A percentile compares a stretch with the other conserved stretches of the same genome.
Evolutionary conservation across 768 basidiomycete genomes (phyloP).

Genomic region (Saitozyma sp.): DNA sequence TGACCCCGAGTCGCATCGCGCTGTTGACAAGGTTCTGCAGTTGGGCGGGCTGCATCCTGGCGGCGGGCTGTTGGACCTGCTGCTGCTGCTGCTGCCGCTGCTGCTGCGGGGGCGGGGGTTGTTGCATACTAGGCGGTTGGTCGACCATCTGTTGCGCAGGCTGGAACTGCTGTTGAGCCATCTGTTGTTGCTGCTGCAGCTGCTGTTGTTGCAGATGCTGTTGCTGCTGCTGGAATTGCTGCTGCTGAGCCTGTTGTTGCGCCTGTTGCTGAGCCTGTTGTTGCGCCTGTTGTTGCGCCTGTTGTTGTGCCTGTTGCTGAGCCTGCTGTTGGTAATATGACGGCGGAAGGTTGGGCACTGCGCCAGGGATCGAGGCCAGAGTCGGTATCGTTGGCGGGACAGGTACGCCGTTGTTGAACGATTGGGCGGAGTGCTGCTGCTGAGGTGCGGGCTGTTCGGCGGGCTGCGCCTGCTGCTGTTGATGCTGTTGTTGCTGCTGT

Average conservation of each 20-base stretch:
- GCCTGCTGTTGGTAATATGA: background rate
- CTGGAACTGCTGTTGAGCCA: background rate
- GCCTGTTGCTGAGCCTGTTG: background rate
- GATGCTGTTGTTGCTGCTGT: background rate
- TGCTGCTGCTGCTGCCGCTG: constrained; percentile 1
- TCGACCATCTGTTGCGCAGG: background rate
- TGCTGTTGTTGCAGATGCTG: background rate
- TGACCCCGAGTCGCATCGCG: background rate
- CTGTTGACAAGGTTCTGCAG: background rate
- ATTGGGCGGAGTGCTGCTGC: background rate
- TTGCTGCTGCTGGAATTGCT: background rate
- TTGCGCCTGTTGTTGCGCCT: background rate
- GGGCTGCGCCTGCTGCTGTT: background rate
- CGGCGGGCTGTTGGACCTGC: background rate
- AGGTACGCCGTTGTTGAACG: background rate
- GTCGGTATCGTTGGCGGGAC: background rate
- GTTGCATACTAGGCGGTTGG: background rate
- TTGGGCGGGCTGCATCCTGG: background rate
- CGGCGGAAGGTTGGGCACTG: background rate
- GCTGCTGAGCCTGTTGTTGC: background rate
- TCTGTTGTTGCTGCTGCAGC: background rate
- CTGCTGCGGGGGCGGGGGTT: background rate
- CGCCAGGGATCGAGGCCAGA: background rate
- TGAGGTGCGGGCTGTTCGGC: background rate
- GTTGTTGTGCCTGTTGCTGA: background rate